Conservation (phyloP, 148 eudicot species). For the Linanthus parryae region DNA sequence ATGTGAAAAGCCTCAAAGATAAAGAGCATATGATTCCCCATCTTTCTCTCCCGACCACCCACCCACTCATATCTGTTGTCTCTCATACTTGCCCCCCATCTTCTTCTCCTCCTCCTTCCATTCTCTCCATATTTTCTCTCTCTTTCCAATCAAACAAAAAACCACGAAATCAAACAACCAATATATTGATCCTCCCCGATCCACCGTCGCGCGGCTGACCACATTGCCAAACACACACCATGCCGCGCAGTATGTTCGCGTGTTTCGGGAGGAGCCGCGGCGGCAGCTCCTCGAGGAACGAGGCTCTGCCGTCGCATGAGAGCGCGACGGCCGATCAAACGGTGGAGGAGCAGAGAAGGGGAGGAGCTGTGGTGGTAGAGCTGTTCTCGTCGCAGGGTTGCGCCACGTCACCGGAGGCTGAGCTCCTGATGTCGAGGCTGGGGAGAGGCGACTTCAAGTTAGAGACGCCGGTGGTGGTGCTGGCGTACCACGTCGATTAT, state of each 20-base stretch:
- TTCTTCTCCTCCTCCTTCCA: too few relatives aligned
- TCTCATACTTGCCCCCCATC: too few relatives aligned
- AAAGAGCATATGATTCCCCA: too few relatives aligned
- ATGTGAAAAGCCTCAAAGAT: too few relatives aligned
- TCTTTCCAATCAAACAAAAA: too few relatives aligned
- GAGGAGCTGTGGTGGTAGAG: conserved; percentile 63
- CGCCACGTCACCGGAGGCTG: conserved; percentile 75
- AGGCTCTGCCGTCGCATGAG: conserved; percentile 3
- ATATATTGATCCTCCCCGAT: too few relatives aligned
- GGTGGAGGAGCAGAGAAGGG: conserved; percentile 33
- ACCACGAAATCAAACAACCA: too few relatives aligned
- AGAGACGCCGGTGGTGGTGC: conserved; percentile 40
- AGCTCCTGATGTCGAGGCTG: conserved; percentile 66
- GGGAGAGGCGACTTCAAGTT: conserved; percentile 78
- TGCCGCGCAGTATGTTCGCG: conserved; percentile 52
- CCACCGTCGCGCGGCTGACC: too few relatives aligned
- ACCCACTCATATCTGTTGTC: too few relatives aligned
- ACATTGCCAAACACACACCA: too few relatives aligned
- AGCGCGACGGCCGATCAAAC: conserved; percentile 28
- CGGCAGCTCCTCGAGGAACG: conserved; percentile 12
- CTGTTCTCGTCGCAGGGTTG: conserved; percentile 89
- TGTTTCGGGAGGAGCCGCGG: conserved; percentile 45
- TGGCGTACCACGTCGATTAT: conserved; percentile 80
- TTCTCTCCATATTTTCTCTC: too few relatives aligned
- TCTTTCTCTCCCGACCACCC: too few relatives aligned